Evolutionary conservation across 139 green algal genomes (phyloP), one percentile per base, ranked within the genome.

Genomic region (Bryopsis sp.): DNA sequence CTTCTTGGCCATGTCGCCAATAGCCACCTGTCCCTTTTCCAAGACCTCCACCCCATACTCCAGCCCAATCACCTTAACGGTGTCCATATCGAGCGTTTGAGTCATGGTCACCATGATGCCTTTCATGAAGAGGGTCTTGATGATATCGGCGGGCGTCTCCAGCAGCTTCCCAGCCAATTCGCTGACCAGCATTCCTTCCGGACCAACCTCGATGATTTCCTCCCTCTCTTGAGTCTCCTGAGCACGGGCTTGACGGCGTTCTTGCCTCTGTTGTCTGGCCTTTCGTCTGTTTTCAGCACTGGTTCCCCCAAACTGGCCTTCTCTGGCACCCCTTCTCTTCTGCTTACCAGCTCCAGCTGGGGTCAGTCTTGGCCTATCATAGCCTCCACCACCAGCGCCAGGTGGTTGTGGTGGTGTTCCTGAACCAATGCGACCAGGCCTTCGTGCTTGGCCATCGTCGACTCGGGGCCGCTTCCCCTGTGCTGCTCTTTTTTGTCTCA

Each of bases 41-140:
- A 86, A 64, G 57, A 81, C 74, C 47, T 77, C 67, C 58, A 95
- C 72, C 5, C 81, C 90, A 62, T 83, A 92, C 71, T 91, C 84
- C 29, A 74, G 73, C 2, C 82, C 88, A 35, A 96, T 86, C 11
- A 92, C 47, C 39, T 81, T 84, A 28, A 84, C 71, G 0, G 80
- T 88, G 73, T 92, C 84, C 50, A 73, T 73, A 75, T 92, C 84
- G 48, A 90, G 74, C 39, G 77, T 71, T 72, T 84, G 72, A 2
- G 39, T 95, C 64, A 97, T 86, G n/a, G 79, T 78, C 26, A 89
- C 79, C 78, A 89, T 90, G 64, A 98, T 89, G 43, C 94, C 94
- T 76, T 95, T 95, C 85, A 97, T 91, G 85, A 99, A 99, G 8
- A 99, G 89, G 0, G 78, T 74, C 64, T 89, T 89, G 54, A 99